Conservation (phyloP, 768 basidiomycete genomes). For the Trametes cingulata region DNA sequence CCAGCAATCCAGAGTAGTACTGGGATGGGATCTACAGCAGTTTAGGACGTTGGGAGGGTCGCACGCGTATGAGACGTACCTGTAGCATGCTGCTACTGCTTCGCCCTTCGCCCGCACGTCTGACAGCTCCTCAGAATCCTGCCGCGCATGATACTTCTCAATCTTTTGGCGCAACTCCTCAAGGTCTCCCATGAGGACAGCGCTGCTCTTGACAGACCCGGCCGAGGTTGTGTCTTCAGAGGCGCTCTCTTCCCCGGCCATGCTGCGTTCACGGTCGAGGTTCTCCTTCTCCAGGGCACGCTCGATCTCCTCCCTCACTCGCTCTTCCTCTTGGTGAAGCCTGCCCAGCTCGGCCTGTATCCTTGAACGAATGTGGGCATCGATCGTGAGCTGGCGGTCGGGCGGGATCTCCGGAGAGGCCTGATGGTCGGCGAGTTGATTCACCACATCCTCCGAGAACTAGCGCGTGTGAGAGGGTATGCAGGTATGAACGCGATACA, state of each 20-base stretch:
- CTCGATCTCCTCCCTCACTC: conserved; percentile 73
- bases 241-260: conserved; percentile 41
- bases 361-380: conserved; percentile 68
- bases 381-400: conserved; percentile 72
- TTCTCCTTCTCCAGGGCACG: conserved; percentile 85
- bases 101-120: conserved; percentile 57
- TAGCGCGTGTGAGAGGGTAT: conserved; percentile 32
- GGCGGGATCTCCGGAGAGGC: conserved; percentile 60
- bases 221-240: conserved; percentile 38
- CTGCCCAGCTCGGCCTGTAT: conserved; percentile 69
- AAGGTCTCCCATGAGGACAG: conserved; percentile 68
- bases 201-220: conserved; percentile 55
- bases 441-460: conserved; percentile 85
- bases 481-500: not conserved
- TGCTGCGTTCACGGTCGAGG: conserved; percentile 67
- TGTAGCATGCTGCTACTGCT: conserved; percentile 74
- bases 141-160: conserved; percentile 64
- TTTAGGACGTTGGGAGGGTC: too few relatives aligned
- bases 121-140: conserved; percentile 53
- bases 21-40: conserved; percentile 40
- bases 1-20: conserved; percentile 72
- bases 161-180: conserved; percentile 73
- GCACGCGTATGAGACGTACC: too few relatives aligned
- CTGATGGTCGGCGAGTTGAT: conserved; percentile 69
- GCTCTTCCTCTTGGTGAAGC: conserved; percentile 68